These are phyloP conservation scores for Zygosaccharomyces pseudobailii DNA, from an alignment of 1,139 yeast genomes.

Conservation along the genomic window DNA sequence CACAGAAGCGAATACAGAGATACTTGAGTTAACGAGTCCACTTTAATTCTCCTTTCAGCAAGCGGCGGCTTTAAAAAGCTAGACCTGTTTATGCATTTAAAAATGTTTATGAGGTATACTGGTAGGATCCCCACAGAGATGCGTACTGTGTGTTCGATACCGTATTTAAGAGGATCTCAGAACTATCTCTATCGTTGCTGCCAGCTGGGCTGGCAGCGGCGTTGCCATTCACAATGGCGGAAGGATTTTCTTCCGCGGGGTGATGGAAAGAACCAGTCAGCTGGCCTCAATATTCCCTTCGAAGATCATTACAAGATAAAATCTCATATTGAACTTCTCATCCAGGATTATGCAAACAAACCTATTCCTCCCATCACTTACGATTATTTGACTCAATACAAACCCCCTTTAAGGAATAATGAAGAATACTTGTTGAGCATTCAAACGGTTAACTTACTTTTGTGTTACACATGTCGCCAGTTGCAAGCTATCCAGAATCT, in stretches of 20 bases:
- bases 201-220: background rate
- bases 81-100: background rate
- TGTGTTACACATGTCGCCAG: constrained; percentile 46
- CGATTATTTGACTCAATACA: constrained; percentile 25
- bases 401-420: constrained; percentile 24
- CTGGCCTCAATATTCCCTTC: constrained; percentile 15
- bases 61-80: background rate
- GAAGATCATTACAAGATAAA: constrained; percentile 29
- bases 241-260: constrained; percentile 3
- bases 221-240: constrained; percentile 4
- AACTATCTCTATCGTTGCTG: background rate
- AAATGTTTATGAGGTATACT: background rate
- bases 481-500: constrained; percentile 63
- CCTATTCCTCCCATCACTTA: constrained; percentile 26
- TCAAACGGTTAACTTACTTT: constrained; percentile 42
- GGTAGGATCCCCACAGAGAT: background rate
- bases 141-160: background rate
- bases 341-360: constrained; percentile 30
- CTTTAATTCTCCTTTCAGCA: background rate
- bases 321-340: constrained; percentile 29
- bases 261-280: background rate
- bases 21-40: no score
- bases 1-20: no score
- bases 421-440: constrained; percentile 30
- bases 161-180: background rate